Conservation (phyloP, 2,329 filamentous ascomycete species). For the Aspergillus unguis region DNA sequence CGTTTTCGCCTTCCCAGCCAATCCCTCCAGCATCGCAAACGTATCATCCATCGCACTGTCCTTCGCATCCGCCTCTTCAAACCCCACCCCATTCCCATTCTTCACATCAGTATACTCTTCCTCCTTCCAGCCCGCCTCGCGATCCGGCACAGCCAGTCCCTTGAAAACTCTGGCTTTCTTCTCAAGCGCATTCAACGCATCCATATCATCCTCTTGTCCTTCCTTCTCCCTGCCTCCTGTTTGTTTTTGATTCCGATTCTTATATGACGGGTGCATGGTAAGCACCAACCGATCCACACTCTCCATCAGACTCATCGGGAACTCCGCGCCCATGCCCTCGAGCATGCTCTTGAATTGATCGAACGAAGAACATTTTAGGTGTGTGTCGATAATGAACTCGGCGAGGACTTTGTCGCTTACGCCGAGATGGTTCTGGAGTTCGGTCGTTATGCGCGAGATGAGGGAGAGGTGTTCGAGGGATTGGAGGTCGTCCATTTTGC, state of each 20-base stretch:
- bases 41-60: slow-evolving; percentile 84
- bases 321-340: slow-evolving; percentile 73
- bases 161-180: slow-evolving; percentile 87
- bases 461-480: slow-evolving; percentile 90
- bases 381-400: slow-evolving; percentile 92
- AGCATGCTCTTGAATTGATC: slow-evolving; percentile 73
- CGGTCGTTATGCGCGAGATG: slow-evolving; percentile 89
- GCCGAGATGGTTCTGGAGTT: slow-evolving; percentile 90
- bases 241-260: slow-evolving; percentile 42
- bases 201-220: slow-evolving; percentile 39
- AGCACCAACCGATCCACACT: slow-evolving; percentile 85
- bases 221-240: slow-evolving; percentile 27
- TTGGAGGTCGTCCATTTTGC: slow-evolving; percentile 79
- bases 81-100: slow-evolving; percentile 43
- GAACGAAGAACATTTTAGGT: slow-evolving; percentile 68
- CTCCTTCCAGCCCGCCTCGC: slow-evolving; percentile 51
- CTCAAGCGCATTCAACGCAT: slow-evolving; percentile 50
- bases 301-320: slow-evolving; percentile 81
- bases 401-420: slow-evolving; percentile 91
- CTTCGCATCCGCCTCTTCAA: slow-evolving; percentile 38
- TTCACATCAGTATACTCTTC: not conserved
- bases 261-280: slow-evolving; percentile 89
- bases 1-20: slow-evolving; percentile 64
- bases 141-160: slow-evolving; percentile 82
- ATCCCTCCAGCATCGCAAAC: slow-evolving; percentile 80